Evolutionary conservation across 441 rosid genomes (phyloP).

Genomic region (Populus hybrid): DNA sequence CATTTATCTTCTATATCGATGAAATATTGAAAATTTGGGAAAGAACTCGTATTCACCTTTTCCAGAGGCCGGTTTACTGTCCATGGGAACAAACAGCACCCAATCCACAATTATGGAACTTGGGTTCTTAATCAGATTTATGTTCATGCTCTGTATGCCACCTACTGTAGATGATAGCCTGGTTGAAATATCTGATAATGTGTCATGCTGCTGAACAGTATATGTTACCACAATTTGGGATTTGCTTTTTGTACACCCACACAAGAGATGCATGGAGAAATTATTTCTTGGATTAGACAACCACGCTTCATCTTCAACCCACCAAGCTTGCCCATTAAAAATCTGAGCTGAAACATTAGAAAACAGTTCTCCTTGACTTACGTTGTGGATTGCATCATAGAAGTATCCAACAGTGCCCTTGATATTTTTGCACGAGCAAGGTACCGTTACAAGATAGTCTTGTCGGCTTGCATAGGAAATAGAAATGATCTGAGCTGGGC

Average conservation of each 20-base stretch:
- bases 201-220: constrained; percentile 51
- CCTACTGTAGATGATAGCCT: constrained; percentile 31
- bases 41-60: constrained; percentile 27
- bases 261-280: constrained; percentile 39
- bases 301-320: constrained; percentile 26
- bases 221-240: constrained; percentile 47
- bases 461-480: constrained; percentile 15
- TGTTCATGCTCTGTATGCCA: constrained; percentile 38
- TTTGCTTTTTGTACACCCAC: constrained; percentile 42
- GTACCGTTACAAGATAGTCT: constrained; percentile 47
- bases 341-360: constrained; percentile 23
- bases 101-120: constrained; percentile 29
- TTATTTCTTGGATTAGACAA: constrained; percentile 4
- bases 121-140: constrained; percentile 19
- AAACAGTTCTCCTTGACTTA: constrained; percentile 29
- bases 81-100: constrained; percentile 53
- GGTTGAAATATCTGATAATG: constrained; percentile 31
- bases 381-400: constrained; percentile 35
- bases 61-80: constrained; percentile 22
- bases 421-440: constrained; percentile 42
- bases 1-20: background rate
- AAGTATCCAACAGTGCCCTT: constrained; percentile 42
- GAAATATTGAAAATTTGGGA: background rate
- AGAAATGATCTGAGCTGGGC: constrained; percentile 28
- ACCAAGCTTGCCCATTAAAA: constrained; percentile 50